A percentile compares a stretch with the other conserved stretches of the same genome.
Evolutionary conservation across 345 rosid species (phyloP).

Genomic region (Acer campestre): DNA sequence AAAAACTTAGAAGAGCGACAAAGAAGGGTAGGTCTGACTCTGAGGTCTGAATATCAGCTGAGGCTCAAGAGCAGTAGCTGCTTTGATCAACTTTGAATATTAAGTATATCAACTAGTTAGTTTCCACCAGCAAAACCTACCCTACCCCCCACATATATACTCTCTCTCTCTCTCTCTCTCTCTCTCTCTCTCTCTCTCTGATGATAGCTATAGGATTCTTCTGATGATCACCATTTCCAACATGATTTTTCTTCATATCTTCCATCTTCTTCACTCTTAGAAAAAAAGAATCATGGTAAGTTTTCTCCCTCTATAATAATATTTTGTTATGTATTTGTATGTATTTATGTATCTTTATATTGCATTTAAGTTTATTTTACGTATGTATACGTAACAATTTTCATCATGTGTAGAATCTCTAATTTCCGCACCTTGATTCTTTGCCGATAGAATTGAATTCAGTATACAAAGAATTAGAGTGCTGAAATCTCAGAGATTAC

Average conservation of each 20-base stretch:
- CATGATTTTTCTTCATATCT: conserved; percentile 2
- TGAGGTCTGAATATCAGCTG: conserved; percentile 28
- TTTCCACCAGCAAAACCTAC: not conserved
- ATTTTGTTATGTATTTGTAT: too few relatives aligned
- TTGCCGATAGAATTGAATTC: not conserved
- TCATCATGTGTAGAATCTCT: not conserved
- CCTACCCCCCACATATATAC: too few relatives aligned
- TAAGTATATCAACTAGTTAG: not conserved
- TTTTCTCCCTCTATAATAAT: too few relatives aligned
- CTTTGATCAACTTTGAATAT: not conserved
- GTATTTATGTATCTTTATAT: not conserved
- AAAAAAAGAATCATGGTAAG: conserved; percentile 20
- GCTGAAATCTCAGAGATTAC: not conserved
- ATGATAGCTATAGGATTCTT: too few relatives aligned
- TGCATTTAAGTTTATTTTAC: not conserved
- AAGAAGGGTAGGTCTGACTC: conserved; percentile 21
- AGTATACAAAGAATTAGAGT: too few relatives aligned
- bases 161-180: not conserved
- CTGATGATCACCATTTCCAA: not conserved
- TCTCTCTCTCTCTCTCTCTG: not conserved
- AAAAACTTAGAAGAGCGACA: not conserved
- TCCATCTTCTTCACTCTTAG: not conserved
- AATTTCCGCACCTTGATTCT: not conserved
- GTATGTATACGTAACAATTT: too few relatives aligned
- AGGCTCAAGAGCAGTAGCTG: conserved; percentile 16